phyloP scores from a whole-genome alignment of 1,139 yeast species.

The Geotrichum carabidarum region DNA sequence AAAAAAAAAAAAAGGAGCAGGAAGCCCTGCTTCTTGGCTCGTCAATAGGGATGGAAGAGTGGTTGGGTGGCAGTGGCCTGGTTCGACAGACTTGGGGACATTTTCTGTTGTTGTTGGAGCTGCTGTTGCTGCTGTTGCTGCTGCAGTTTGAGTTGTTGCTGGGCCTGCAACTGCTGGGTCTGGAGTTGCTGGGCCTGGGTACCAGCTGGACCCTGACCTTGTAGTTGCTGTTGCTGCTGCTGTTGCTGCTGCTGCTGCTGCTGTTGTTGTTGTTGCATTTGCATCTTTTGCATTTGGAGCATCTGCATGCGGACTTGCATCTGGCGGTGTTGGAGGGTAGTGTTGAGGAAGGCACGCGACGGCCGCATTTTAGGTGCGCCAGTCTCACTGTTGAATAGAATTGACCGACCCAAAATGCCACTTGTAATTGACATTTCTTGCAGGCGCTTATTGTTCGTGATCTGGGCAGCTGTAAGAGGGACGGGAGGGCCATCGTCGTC shows the following conservation, averaged over 20 bases:
- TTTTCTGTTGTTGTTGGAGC: conserved; percentile 17
- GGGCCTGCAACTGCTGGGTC: conserved; percentile 18
- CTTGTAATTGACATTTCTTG: conserved; percentile 36
- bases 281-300: conserved; percentile 22
- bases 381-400: conserved; percentile 33
- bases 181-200: conserved; percentile 19
- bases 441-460: conserved; percentile 7
- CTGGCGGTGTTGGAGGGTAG: conserved; percentile 27
- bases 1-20: too few relatives aligned
- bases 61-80: too few relatives aligned
- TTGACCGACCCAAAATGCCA: conserved; percentile 35
- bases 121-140: conserved; percentile 19
- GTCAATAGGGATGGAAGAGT: too few relatives aligned
- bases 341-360: conserved; percentile 31
- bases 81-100: not conserved
- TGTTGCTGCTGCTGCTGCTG: conserved; percentile 25
- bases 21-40: too few relatives aligned
- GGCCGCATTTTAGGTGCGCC: conserved; percentile 34
- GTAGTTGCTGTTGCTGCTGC: conserved; percentile 11
- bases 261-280: conserved; percentile 26
- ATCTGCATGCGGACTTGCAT: conserved; percentile 22
- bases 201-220: not conserved
- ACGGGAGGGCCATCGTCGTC: too few relatives aligned
- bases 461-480: conserved; percentile 11
- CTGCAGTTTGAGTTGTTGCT: conserved; percentile 19